Percentiles rank a stretch among this genome's conserved stretches.
phyloP scores from a whole-genome alignment of 306 rosid species.

The Corylus americana region DNA sequence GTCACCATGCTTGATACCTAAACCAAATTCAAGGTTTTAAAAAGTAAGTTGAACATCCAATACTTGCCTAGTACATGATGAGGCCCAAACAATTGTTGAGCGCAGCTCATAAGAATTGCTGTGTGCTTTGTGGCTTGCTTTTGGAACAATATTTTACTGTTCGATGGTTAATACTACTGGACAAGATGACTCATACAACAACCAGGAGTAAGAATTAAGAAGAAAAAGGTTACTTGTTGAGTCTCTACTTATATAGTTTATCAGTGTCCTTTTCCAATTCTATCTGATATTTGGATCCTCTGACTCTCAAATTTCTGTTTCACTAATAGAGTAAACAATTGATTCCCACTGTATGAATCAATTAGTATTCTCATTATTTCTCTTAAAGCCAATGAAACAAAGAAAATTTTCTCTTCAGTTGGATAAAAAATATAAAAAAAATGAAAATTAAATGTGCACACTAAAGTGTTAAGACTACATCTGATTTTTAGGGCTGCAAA shows the following conservation, averaged over 20 bases:
- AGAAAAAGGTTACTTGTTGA: no score
- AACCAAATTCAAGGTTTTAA: not conserved
- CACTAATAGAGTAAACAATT: not conserved
- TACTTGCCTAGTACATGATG: not conserved
- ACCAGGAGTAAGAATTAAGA: not conserved
- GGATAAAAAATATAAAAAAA: not conserved
- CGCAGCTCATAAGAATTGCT: not conserved
- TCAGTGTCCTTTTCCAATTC: not conserved
- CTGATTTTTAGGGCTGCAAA: no score
- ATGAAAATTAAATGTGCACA: not conserved
- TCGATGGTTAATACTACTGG: not conserved
- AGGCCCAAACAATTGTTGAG: not conserved
- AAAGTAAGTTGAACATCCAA: not conserved
- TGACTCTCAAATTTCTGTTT: not conserved
- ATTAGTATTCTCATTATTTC: not conserved
- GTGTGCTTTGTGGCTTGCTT: not conserved
- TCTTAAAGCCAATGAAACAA: not conserved
- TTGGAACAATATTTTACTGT: not conserved
- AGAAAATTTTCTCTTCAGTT: not conserved
- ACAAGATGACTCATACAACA: not conserved
- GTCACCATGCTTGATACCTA: not conserved
- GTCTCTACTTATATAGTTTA: not conserved
- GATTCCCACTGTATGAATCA: not conserved
- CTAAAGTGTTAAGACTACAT: no score
- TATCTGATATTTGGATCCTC: not conserved